Evolutionary conservation across 2,329 filamentous ascomycete species (phyloP).

Genomic region (Hypomyces rosellus): DNA sequence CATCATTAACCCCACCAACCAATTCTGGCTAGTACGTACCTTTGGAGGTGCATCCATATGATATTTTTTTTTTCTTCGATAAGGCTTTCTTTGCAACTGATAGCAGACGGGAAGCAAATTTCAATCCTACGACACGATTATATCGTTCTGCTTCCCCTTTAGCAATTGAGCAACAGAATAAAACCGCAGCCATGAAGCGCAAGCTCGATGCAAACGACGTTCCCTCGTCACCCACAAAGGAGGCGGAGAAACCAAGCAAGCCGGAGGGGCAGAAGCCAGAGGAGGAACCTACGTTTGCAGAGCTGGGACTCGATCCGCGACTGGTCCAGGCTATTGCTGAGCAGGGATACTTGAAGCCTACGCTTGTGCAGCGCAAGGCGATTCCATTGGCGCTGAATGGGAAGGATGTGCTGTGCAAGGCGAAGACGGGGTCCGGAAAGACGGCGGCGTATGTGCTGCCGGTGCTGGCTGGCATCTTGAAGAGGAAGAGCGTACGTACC

Average conservation of each 20-base stretch:
- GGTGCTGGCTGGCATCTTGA: constrained; percentile 76
- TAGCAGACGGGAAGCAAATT: too few relatives aligned
- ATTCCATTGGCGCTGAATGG: constrained; percentile 85
- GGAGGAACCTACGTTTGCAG: constrained; percentile 57
- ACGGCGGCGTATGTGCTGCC: constrained; percentile 94
- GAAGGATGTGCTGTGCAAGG: constrained; percentile 83
- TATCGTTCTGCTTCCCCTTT: too few relatives aligned
- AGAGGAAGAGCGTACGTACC: constrained; percentile 60
- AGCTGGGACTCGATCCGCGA: constrained; percentile 75
- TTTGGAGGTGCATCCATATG: too few relatives aligned
- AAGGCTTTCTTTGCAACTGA: too few relatives aligned
- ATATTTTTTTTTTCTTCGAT: too few relatives aligned
- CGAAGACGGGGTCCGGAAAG: constrained; percentile 94
- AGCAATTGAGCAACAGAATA: too few relatives aligned
- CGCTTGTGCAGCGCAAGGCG: constrained; percentile 78
- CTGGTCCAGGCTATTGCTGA: constrained; percentile 79
- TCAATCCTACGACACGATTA: too few relatives aligned
- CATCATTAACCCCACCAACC: too few relatives aligned
- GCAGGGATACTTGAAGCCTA: constrained; percentile 79
- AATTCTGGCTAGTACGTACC: too few relatives aligned
- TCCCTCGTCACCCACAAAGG: constrained; percentile 28
- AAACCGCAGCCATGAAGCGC: constrained; percentile 44
- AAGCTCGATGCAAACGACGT: constrained; percentile 54
- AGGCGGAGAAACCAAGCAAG: constrained; percentile 18
- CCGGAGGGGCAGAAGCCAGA: constrained; percentile 14